phyloP scores from a whole-genome alignment of 106 monocot genomes.

The Alisma plantagoaquatica region DNA sequence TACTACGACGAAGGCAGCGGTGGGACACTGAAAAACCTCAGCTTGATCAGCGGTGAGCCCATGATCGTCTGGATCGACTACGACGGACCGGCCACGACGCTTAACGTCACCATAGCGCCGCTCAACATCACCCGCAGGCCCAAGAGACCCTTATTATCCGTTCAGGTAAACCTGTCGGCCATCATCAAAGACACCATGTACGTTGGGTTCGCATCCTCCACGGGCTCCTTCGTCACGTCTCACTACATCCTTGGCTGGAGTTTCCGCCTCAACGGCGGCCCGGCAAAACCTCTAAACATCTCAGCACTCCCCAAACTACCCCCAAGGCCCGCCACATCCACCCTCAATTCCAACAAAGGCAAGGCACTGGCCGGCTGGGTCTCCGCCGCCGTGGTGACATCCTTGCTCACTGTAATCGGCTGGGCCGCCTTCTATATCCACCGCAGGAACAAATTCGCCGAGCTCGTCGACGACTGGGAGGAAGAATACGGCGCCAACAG shows the following conservation, averaged over 20 bases:
- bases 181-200: not conserved
- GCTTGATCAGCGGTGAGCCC: not conserved
- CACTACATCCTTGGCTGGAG: slow-evolving; percentile 20
- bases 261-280: slow-evolving; percentile 1
- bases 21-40: not conserved
- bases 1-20: not conserved
- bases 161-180: not conserved
- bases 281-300: not conserved
- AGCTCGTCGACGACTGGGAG: slow-evolving; percentile 16
- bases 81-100: slow-evolving; percentile 1
- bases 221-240: not conserved
- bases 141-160: slow-evolving; percentile 2
- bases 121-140: not conserved
- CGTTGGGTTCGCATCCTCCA: slow-evolving; percentile 13
- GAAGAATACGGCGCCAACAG: slow-evolving; percentile 3
- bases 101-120: slow-evolving; percentile 11
- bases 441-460: slow-evolving; percentile 6
- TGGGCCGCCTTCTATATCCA: too few relatives aligned
- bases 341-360: too few relatives aligned
- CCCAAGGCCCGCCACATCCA: slow-evolving; percentile 5
- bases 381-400: not conserved
- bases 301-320: not conserved
- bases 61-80: slow-evolving; percentile 15
- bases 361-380: not conserved
- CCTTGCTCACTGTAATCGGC: too few relatives aligned